Percentiles rank a stretch among this genome's conserved stretches.
Evolutionary conservation across 805 yeast genomes (phyloP).

Genomic region (Suhomyces faveliae): DNA sequence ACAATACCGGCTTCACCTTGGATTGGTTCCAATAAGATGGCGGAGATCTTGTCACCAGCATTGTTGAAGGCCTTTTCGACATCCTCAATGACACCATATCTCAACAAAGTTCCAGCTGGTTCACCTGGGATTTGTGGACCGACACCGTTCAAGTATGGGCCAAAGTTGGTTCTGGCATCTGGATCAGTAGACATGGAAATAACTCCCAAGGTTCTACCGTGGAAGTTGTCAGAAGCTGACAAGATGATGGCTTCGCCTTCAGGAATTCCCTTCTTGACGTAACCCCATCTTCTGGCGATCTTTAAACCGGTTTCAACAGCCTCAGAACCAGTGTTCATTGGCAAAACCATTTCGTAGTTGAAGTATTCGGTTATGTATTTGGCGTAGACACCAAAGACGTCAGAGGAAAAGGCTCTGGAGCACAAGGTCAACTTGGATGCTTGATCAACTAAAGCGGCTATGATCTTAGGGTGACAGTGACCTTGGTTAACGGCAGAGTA

Average conservation of each 20-base stretch:
- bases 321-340: constrained; percentile 99
- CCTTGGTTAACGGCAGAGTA: constrained; percentile 98
- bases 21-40: constrained; percentile 88
- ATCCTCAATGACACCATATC: constrained; percentile 86
- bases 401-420: constrained; percentile 90
- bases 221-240: constrained; percentile 89
- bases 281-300: constrained; percentile 97
- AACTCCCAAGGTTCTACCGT: constrained; percentile 93
- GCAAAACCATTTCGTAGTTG: constrained; percentile 87
- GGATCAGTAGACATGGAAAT: constrained; percentile 96
- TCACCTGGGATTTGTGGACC: constrained; percentile 85
- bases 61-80: constrained; percentile 75
- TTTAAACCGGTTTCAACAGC: constrained; percentile 96
- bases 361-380: constrained; percentile 86
- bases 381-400: constrained; percentile 82
- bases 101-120: constrained; percentile 52
- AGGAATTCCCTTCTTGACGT: constrained; percentile 79
- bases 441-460: constrained; percentile 81
- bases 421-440: constrained; percentile 81
- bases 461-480: constrained; percentile 93
- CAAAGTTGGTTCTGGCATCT: constrained; percentile 84
- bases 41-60: constrained; percentile 89
- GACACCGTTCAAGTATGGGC: constrained; percentile 82
- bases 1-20: constrained; percentile 99
- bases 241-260: constrained; percentile 81